A percentile compares a stretch with the other conserved stretches of the same genome.
Conservation (phyloP, 2,329 filamentous ascomycete genomes). For the Zelopaecilomyces penicillatus region DNA sequence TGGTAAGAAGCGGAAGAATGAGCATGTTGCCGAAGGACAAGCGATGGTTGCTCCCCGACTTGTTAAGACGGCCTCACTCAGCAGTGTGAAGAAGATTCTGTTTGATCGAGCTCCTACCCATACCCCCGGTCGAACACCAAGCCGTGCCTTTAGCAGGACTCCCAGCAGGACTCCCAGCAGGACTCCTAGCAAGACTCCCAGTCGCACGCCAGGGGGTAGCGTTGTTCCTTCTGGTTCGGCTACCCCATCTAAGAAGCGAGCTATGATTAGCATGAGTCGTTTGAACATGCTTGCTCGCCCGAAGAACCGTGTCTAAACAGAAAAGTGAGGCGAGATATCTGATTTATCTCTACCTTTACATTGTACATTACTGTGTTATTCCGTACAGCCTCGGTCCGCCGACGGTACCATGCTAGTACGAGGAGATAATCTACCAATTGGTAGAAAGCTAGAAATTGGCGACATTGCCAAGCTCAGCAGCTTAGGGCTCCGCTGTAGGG, state of each 20-base stretch:
- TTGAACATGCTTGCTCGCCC: conserved; percentile 54
- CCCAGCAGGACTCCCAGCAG: background rate
- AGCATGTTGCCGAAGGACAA: conserved; percentile 41
- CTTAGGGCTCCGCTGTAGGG: too few species aligned
- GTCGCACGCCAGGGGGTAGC: conserved; percentile 12
- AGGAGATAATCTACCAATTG: too few species aligned
- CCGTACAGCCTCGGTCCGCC: too few species aligned
- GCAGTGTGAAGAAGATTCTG: conserved; percentile 27
- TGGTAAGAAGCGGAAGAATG: conserved; percentile 51
- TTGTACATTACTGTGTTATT: background rate
- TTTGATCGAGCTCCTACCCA: conserved; percentile 18
- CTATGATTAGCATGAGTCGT: conserved; percentile 47
- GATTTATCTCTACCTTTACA: background rate
- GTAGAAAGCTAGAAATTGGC: too few species aligned
- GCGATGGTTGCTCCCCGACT: conserved; percentile 44
- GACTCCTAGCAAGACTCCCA: conserved; percentile 9
- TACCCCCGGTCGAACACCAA: conserved; percentile 10
- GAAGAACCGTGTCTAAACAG: conserved; percentile 42
- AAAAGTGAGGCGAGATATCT: conserved; percentile 4
- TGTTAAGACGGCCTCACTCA: conserved; percentile 24
- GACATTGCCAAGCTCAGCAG: too few species aligned
- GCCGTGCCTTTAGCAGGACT: background rate
- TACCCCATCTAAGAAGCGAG: conserved; percentile 45
- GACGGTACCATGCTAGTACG: too few species aligned
- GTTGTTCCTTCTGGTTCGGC: conserved; percentile 12